Conservation (phyloP, 164 flowering plant species). For the Annona cherimola region DNA sequence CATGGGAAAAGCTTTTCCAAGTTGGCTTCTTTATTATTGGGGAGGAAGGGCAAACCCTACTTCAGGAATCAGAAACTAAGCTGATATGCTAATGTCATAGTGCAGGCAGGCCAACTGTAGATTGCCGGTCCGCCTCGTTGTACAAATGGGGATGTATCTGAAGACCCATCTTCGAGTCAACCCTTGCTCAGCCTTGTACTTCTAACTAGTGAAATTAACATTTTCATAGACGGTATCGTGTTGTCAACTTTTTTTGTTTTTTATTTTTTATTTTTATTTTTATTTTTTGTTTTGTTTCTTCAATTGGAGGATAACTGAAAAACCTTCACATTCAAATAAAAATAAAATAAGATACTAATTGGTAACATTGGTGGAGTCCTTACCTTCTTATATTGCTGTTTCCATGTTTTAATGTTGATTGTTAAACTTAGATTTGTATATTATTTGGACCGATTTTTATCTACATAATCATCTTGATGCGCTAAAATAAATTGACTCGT, state of each 20-base stretch:
- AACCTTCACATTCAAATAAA: conserved; percentile 4
- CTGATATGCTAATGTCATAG: not conserved
- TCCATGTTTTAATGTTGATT: too few relatives aligned
- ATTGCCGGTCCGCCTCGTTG: too few relatives aligned
- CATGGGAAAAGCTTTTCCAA: not conserved
- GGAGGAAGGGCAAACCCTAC: not conserved
- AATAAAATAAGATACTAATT: not conserved
- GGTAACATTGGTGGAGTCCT: not conserved
- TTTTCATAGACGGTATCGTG: not conserved
- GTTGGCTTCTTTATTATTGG: not conserved
- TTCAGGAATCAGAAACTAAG: not conserved
- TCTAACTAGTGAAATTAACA: not conserved
- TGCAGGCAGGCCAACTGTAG: not conserved
- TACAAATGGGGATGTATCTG: not conserved
- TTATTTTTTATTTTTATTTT: not conserved
- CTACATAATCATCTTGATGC: too few relatives aligned
- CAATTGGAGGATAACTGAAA: not conserved
- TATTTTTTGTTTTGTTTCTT: not conserved
- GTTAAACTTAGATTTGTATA: too few relatives aligned
- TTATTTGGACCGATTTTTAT: too few relatives aligned
- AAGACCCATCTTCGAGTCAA: not conserved
- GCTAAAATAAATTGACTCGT: too few relatives aligned
- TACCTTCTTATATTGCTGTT: too few relatives aligned
- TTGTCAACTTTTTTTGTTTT: not conserved
- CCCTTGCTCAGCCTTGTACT: not conserved